A percentile compares a stretch with the other conserved stretches of the same genome.
Evolutionary conservation across 129 eudicot species (phyloP).

Genomic region (Solidago caesia): DNA sequence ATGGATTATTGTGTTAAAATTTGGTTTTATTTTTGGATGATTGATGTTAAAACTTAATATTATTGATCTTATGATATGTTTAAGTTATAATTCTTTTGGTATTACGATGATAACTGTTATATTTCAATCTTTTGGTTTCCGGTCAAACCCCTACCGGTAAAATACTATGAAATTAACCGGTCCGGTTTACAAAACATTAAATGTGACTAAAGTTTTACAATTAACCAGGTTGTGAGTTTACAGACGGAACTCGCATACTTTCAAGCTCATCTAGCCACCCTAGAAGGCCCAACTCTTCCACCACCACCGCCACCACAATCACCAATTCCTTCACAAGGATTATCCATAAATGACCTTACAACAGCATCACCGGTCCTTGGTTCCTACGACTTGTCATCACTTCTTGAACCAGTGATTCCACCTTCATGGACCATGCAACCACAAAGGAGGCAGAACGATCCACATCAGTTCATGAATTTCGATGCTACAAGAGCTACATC

Average conservation of each 20-base stretch:
- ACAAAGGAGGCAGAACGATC: constrained; percentile 44
- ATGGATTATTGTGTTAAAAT: too few relatives aligned
- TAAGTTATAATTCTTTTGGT: too few relatives aligned
- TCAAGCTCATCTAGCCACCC: constrained; percentile 71
- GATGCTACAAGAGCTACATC: constrained; percentile 30
- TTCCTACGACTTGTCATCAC: constrained; percentile 60
- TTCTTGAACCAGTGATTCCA: constrained; percentile 63
- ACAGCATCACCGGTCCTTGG: constrained; percentile 46
- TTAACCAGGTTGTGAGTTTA: constrained; percentile 66
- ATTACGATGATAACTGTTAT: too few relatives aligned
- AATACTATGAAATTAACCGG: too few relatives aligned
- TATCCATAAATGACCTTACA: constrained; percentile 65
- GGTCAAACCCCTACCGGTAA: too few relatives aligned
- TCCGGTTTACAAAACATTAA: too few relatives aligned
- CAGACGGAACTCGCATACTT: constrained; percentile 82
- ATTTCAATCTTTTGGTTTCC: too few relatives aligned
- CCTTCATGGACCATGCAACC: constrained; percentile 60
- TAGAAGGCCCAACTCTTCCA: constrained; percentile 74
- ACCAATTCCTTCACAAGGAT: constrained; percentile 25
- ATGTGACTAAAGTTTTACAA: not conserved
- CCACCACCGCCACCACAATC: constrained; percentile 48
- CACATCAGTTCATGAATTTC: constrained; percentile 39
- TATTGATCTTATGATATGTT: too few relatives aligned
- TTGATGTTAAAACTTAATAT: too few relatives aligned
- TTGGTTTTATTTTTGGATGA: too few relatives aligned